These are phyloP conservation scores for Amniculicola lignicola DNA, from an alignment of 495 filamentous ascomycete species.

Conservation along the genomic window DNA sequence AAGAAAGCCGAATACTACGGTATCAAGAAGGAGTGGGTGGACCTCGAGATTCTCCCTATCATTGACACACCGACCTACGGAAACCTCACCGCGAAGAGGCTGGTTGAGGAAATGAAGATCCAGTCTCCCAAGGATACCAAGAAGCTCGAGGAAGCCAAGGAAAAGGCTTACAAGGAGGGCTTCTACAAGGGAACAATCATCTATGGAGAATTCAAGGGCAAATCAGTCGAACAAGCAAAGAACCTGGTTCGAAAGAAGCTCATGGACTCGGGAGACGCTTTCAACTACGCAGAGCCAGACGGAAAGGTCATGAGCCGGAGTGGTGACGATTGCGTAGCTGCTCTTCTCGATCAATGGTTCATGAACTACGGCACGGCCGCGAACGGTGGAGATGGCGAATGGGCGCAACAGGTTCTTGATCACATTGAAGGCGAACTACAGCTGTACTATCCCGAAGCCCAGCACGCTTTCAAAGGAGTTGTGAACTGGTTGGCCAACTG, in stretches of 20 bases:
- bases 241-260: conserved; percentile 78
- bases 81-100: conserved; percentile 72
- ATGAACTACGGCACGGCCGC: conserved; percentile 78
- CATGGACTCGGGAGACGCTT: conserved; percentile 74
- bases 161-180: conserved; percentile 94
- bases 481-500: conserved; percentile 91
- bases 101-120: conserved; percentile 94
- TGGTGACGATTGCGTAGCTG: conserved; percentile 87
- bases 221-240: conserved; percentile 81
- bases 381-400: conserved; percentile 60
- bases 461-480: conserved; percentile 77
- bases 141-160: conserved; percentile 88
- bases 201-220: conserved; percentile 82
- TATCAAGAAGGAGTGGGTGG: conserved; percentile 95
- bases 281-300: conserved; percentile 91
- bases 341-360: conserved; percentile 95
- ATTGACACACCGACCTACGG: conserved; percentile 90
- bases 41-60: conserved; percentile 75
- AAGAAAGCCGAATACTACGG: conserved; percentile 98
- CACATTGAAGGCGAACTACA: conserved; percentile 74
- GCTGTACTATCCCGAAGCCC: conserved; percentile 73
- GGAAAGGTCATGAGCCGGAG: conserved; percentile 80
- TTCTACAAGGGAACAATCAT: conserved; percentile 95
- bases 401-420: conserved; percentile 69
- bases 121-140: conserved; percentile 90